Evolutionary conservation across 306 rosid species (phyloP).

Genomic region (Sechiopsis laciniata): DNA sequence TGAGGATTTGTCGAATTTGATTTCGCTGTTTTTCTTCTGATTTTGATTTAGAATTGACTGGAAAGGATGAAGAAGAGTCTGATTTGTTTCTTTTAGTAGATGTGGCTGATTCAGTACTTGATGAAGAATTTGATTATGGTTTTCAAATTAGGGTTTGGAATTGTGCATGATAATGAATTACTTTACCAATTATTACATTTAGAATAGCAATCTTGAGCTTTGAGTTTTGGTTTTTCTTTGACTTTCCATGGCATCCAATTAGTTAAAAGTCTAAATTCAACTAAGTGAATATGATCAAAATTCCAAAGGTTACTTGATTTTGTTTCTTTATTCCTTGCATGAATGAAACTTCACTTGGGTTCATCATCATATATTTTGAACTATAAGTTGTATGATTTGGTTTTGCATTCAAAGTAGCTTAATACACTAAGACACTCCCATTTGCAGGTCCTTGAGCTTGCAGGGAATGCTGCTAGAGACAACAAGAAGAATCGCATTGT

Average conservation of each 20-base stretch:
- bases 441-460: slow-evolving; percentile 24
- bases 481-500: slow-evolving; percentile 65
- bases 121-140: too few relatives aligned
- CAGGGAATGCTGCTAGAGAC: slow-evolving; percentile 19
- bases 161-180: neutral
- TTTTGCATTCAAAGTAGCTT: neutral
- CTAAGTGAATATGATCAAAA: neutral
- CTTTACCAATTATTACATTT: neutral
- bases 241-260: too few relatives aligned
- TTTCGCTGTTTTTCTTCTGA: neutral
- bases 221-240: neutral
- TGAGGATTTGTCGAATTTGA: neutral
- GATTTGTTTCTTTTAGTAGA: neutral
- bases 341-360: neutral
- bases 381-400: neutral
- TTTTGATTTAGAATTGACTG: neutral
- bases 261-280: too few relatives aligned
- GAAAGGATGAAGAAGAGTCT: too few relatives aligned
- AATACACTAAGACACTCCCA: neutral
- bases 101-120: neutral
- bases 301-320: neutral
- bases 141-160: neutral
- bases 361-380: neutral
- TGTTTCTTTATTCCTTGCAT: neutral
- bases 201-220: neutral